Conservation (phyloP, 2,329 filamentous ascomycete species). For the Phyllosticta paracitricarpa region DNA sequence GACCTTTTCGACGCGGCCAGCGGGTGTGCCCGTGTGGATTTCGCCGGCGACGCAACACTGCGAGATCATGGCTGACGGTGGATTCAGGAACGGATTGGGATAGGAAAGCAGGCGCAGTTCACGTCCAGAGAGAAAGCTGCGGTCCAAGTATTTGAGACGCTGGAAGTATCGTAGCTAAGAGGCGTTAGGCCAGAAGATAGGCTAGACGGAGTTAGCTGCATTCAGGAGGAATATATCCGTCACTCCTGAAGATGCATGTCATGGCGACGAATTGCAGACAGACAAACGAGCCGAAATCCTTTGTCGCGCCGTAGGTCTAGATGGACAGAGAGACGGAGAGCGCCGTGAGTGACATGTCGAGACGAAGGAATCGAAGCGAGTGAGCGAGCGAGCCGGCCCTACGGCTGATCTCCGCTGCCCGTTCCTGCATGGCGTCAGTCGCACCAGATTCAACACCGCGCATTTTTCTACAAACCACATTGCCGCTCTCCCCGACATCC, state of each 20-base stretch:
- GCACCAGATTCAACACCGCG: neutral
- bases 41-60: slow-evolving; percentile 28
- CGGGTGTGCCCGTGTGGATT: slow-evolving; percentile 27
- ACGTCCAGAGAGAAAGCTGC: neutral
- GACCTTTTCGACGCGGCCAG: slow-evolving; percentile 23
- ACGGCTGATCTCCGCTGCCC: neutral
- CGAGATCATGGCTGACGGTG: neutral
- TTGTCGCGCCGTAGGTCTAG: neutral
- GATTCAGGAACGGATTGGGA: neutral
- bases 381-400: neutral
- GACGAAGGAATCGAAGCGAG: neutral
- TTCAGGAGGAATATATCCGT: too few species aligned
- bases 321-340: neutral
- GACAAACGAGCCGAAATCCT: neutral
- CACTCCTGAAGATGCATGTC: neutral
- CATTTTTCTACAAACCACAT: neutral
- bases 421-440: neutral
- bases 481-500: neutral
- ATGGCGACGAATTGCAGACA: neutral
- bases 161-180: neutral
- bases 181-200: neutral
- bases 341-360: neutral
- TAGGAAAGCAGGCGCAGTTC: neutral
- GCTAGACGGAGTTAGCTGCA: neutral
- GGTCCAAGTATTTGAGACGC: neutral